phyloP scores from a whole-genome alignment of 164 flowering plant genomes.

The Umbellularia californica region DNA sequence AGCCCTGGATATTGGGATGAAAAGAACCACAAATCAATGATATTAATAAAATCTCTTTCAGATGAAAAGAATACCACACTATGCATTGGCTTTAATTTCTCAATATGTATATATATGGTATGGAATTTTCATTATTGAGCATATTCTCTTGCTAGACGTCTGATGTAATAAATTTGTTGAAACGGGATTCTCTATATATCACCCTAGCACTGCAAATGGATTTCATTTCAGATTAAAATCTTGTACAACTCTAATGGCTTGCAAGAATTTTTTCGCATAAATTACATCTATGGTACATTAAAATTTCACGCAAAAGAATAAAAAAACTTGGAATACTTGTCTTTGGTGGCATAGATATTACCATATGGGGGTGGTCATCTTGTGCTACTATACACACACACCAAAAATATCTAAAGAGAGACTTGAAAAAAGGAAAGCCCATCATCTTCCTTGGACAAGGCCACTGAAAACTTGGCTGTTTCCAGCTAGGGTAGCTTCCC shows the following conservation, averaged over 20 bases:
- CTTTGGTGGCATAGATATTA: background rate
- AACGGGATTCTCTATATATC: no score
- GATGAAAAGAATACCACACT: no score
- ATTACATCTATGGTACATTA: constrained; percentile 9
- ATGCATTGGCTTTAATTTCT: no score
- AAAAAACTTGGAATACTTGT: background rate
- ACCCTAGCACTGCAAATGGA: background rate
- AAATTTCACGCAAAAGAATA: constrained; percentile 26
- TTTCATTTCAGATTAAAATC: background rate
- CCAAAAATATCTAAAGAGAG: constrained; percentile 4
- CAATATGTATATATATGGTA: no score
- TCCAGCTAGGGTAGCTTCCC: constrained; percentile 99
- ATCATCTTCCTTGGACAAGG: constrained; percentile 85
- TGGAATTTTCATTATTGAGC: no score
- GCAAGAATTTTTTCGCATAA: constrained; percentile 1
- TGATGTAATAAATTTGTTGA: no score
- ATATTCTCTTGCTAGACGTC: no score
- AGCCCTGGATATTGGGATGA: no score
- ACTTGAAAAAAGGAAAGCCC: background rate
- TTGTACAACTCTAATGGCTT: background rate
- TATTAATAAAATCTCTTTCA: no score
- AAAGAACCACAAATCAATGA: no score
- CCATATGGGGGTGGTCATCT: constrained; percentile 1
- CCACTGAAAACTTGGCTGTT: constrained; percentile 99
- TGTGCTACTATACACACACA: constrained; percentile 29